Evolutionary conservation across 139 green algal species (phyloP).

Genomic region (Gonium pectorale): DNA sequence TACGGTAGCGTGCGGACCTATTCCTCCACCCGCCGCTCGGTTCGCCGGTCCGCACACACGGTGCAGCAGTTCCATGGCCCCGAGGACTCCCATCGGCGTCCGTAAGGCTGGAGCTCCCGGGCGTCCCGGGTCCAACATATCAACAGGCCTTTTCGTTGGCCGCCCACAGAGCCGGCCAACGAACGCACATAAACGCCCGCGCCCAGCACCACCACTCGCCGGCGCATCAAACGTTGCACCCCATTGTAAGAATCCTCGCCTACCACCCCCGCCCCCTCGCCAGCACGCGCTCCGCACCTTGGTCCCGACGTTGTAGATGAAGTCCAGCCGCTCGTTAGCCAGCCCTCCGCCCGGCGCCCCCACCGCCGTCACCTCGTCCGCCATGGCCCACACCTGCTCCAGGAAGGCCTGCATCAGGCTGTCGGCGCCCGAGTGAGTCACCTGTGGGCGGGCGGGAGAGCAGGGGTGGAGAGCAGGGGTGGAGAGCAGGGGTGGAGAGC

Average conservation of each 20-base stretch:
- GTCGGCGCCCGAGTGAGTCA: not conserved
- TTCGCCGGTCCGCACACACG: too few relatives aligned
- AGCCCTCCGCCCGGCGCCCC: not conserved
- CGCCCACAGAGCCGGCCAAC: not conserved
- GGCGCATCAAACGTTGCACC: not conserved
- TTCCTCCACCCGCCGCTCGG: too few relatives aligned
- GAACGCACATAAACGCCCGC: not conserved
- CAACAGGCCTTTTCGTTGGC: too few relatives aligned
- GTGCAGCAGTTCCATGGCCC: too few relatives aligned
- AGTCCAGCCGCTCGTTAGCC: not conserved
- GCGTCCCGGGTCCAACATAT: too few relatives aligned
- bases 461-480: not conserved
- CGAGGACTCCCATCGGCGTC: too few relatives aligned
- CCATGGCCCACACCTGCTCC: not conserved
- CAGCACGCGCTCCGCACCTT: not conserved
- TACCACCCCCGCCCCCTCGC: not conserved
- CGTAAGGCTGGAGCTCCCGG: too few relatives aligned
- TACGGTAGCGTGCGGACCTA: too few relatives aligned
- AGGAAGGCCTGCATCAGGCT: not conserved
- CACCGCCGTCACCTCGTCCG: not conserved
- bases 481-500: not conserved
- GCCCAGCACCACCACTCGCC: not conserved
- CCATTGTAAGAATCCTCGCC: not conserved
- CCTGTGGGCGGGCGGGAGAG: not conserved
- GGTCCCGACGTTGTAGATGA: conserved; percentile 1